Conservation (phyloP, 2,329 filamentous ascomycete genomes). For the Emmonsiellopsis sp. region DNA sequence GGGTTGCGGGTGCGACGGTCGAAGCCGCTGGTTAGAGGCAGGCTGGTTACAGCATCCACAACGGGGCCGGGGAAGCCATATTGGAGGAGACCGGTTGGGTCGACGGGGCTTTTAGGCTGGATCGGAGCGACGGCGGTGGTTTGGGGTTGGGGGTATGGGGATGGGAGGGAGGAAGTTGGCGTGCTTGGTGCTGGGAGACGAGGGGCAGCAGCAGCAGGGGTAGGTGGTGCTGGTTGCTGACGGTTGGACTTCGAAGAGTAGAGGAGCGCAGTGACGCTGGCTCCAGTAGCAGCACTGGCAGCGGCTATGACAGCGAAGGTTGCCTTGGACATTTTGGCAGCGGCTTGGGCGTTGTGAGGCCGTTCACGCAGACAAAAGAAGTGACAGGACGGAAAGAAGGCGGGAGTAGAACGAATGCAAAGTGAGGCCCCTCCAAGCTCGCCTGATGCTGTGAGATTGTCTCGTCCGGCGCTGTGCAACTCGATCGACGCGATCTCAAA, state of each 20-base stretch:
- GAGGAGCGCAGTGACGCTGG: constrained; percentile 59
- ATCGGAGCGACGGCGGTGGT: constrained; percentile 21
- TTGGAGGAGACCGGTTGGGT: constrained; percentile 68
- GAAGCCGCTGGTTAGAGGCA: constrained; percentile 75
- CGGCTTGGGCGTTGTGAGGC: background rate
- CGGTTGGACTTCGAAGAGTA: constrained; percentile 52
- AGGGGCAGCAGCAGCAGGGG: constrained; percentile 23
- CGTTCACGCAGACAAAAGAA: background rate
- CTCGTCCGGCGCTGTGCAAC: background rate
- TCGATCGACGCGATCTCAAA: background rate
- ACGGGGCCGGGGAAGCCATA: constrained; percentile 91
- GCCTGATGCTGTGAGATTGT: background rate
- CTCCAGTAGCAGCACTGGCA: constrained; percentile 65
- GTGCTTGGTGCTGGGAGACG: constrained; percentile 17
- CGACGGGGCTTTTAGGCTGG: constrained; percentile 42
- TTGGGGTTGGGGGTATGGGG: constrained; percentile 14
- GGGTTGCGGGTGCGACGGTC: constrained; percentile 88
- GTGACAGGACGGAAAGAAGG: background rate
- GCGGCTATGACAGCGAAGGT: constrained; percentile 67
- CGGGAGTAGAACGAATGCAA: background rate
- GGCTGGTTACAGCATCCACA: constrained; percentile 66
- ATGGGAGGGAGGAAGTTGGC: constrained; percentile 13
- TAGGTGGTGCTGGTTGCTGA: constrained; percentile 30
- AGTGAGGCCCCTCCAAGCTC: background rate
- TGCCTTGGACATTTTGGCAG: constrained; percentile 60